Evolutionary conservation across 2,329 filamentous ascomycete species (phyloP), one percentile per base, ranked within the genome.

Genomic region (Microdochium paspali): DNA sequence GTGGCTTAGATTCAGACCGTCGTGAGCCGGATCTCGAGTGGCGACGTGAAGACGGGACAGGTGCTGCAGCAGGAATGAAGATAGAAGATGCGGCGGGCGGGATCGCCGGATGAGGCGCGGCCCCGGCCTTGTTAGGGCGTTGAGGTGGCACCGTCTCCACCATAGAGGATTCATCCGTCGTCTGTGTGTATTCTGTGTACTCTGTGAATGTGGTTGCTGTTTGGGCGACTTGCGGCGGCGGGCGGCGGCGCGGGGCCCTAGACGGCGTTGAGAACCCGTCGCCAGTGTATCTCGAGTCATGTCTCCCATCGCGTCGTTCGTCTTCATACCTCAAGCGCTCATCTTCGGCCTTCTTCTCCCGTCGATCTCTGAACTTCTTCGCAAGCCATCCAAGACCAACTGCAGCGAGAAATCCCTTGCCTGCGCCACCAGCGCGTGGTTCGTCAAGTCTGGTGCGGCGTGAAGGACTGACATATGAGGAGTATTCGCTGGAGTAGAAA

Each of bases 361-460:
- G 61, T 55, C 80, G 66, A 62, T 81, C 73, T 54, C 76, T 79
- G 61, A 85, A 73, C 61, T 79, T 78, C 66, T 77, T 83, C 6
- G 79, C 77, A 44, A 90, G 67, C 69, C 84, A 86, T 9, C 84
- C 85, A 28, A 85, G 69, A 2, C 84, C 84, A 24, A 87, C 64
- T 2, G 82, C 72, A 9, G 77, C 81, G 45, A 83, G 58, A 13
- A 80, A 55, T 1, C 77, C 77, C 53, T 84, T 79, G 21, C 72
- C 74, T n/a, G 73, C 64, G 1, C 72, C 72, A 51, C 76, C 73
- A n/a, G n/a, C n/a, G 12, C 64, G 57, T 28, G 47, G 68, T 64
- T 47, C 67, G 47, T 56, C 59, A 28, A 52, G 65, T 12, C 67
- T 58, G 24, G 72, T 70, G 42, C 77, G 76, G 47, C 74, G 72